Conservation (phyloP, 2,329 filamentous ascomycete species). For the Davidsoniella neocaledoniae region DNA sequence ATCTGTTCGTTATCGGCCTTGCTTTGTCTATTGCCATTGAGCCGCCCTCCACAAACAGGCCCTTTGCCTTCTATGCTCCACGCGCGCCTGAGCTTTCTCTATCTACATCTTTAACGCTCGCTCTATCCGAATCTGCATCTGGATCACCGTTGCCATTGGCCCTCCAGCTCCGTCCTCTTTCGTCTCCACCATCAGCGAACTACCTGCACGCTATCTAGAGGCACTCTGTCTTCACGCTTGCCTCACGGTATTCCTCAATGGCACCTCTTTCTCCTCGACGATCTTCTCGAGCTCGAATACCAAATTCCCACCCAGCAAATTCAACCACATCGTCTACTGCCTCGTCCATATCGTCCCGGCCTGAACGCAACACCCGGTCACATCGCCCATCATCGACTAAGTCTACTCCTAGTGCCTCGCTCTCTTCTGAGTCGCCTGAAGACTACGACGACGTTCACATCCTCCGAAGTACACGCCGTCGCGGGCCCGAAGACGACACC, state of each 20-base stretch:
- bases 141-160: background rate
- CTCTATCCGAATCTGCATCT: background rate
- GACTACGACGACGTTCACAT: slow-evolving; percentile 53
- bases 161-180: background rate
- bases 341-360: slow-evolving; percentile 63
- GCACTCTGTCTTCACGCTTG: slow-evolving; percentile 17
- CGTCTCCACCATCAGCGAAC: background rate
- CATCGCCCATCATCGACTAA: slow-evolving; percentile 52
- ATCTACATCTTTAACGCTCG: background rate
- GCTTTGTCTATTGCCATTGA: background rate
- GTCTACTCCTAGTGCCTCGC: slow-evolving; percentile 55
- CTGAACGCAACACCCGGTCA: slow-evolving; percentile 56
- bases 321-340: background rate
- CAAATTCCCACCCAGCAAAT: slow-evolving; percentile 52
- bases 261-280: slow-evolving; percentile 58
- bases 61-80: background rate
- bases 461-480: slow-evolving; percentile 64
- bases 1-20: background rate
- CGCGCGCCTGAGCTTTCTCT: background rate
- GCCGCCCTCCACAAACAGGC: background rate
- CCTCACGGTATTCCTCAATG: slow-evolving; percentile 29
- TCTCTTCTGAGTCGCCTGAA: slow-evolving; percentile 52
- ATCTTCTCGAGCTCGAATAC: slow-evolving; percentile 76
- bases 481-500: slow-evolving; percentile 47
- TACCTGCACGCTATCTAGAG: background rate